These are phyloP conservation scores for Pseudocercospora crystallina DNA, from an alignment of 2,329 filamentous ascomycete genomes.

Conservation along the genomic window DNA sequence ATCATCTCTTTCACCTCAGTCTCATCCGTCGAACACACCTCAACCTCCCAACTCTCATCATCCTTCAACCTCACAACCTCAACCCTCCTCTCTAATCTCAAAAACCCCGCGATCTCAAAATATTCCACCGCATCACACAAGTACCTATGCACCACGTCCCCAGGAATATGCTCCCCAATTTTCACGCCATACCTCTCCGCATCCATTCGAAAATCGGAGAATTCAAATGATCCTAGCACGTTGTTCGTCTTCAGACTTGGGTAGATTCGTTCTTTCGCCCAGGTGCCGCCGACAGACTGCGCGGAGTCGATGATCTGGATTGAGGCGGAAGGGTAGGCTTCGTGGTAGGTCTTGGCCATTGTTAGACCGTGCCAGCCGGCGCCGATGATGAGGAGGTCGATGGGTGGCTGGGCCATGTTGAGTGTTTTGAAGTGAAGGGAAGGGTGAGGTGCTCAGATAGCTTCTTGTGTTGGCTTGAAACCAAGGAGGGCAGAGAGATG, in stretches of 20 bases:
- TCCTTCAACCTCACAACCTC: constrained; percentile 37
- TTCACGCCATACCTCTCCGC: constrained; percentile 43
- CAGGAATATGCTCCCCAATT: constrained; percentile 58
- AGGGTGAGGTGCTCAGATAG: no score
- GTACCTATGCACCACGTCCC: constrained; percentile 56
- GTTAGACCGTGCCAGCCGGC: constrained; percentile 45
- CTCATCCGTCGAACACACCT: not conserved
- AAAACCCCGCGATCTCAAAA: constrained; percentile 48
- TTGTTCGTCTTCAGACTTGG: constrained; percentile 71
- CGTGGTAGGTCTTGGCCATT: constrained; percentile 47
- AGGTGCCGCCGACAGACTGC: constrained; percentile 61
- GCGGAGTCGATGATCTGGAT: constrained; percentile 37
- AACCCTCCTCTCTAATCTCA: constrained; percentile 54
- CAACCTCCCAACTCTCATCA: not conserved
- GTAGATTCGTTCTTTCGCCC: constrained; percentile 66
- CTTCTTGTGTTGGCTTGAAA: not conserved
- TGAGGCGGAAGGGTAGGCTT: constrained; percentile 38
- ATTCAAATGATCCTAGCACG: constrained; percentile 69
- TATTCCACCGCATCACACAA: constrained; percentile 54
- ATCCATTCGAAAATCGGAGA: constrained; percentile 67
- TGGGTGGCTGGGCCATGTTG: no score
- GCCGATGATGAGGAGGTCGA: constrained; percentile 10
- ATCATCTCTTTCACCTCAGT: not conserved
- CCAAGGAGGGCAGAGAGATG: no score
- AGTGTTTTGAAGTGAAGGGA: not conserved